phyloP scores from a whole-genome alignment of 345 rosid genomes.

The Sapria himalayana region DNA sequence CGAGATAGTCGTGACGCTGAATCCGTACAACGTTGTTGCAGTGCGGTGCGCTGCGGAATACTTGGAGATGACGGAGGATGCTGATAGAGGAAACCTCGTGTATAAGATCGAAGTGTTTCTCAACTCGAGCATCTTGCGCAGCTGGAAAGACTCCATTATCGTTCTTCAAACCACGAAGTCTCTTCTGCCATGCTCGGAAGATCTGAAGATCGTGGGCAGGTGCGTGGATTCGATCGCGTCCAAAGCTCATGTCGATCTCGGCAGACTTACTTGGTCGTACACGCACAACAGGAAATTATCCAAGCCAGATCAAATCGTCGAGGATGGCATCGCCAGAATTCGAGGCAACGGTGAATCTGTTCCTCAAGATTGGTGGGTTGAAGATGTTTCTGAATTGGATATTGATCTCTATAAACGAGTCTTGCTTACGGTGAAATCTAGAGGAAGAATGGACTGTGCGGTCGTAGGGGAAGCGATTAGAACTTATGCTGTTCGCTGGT shows the following conservation, averaged over 20 bases:
- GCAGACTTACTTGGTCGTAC: conserved; percentile 70
- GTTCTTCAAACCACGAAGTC: conserved; percentile 72
- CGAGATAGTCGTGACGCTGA: conserved; percentile 70
- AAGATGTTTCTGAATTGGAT: conserved; percentile 74
- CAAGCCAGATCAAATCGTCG: conserved; percentile 24
- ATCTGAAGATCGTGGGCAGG: conserved; percentile 61
- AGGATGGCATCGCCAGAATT: conserved; percentile 20
- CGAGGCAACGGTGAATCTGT: conserved; percentile 32
- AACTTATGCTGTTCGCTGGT: conserved; percentile 58
- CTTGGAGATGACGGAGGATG: conserved; percentile 81
- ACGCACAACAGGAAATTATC: conserved; percentile 57
- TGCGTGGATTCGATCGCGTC: conserved; percentile 76
- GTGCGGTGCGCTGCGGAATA: conserved; percentile 81
- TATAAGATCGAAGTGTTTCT: conserved; percentile 76
- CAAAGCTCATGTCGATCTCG: conserved; percentile 53
- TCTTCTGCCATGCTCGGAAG: conserved; percentile 77
- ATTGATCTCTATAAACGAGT: conserved; percentile 55
- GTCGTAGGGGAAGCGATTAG: conserved; percentile 65
- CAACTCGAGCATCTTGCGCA: conserved; percentile 57
- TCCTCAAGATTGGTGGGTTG: conserved; percentile 96
- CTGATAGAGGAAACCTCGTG: conserved; percentile 59
- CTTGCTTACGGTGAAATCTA: conserved; percentile 38
- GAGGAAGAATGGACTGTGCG: conserved; percentile 49
- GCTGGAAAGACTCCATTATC: conserved; percentile 93
- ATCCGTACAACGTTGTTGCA: conserved; percentile 67